phyloP scores from a whole-genome alignment of 1,284 basidiomycete species.

The Microbotryum scabiosae region DNA sequence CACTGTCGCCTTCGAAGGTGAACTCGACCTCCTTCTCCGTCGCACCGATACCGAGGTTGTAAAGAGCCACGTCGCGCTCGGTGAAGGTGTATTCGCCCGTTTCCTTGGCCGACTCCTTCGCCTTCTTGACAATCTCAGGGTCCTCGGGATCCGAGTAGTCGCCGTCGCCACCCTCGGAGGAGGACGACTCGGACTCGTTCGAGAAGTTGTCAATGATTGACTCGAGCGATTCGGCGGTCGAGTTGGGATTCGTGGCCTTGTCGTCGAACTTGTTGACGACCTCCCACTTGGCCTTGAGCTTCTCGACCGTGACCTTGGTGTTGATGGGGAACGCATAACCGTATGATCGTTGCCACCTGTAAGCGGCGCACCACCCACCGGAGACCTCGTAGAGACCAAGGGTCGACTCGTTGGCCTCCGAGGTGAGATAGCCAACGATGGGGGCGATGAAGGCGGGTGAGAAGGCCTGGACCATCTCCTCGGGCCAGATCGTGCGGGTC shows the following conservation, averaged over 20 bases:
- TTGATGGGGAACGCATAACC: constrained; percentile 66
- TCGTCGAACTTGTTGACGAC: constrained; percentile 71
- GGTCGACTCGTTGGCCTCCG: constrained; percentile 68
- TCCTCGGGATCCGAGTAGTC: constrained; percentile 72
- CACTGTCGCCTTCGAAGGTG: constrained; percentile 80
- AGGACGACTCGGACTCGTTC: constrained; percentile 18
- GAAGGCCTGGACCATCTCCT: constrained; percentile 90
- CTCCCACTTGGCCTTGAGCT: constrained; percentile 67
- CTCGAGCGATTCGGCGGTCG: constrained; percentile 62
- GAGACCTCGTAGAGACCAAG: constrained; percentile 78
- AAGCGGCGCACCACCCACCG: constrained; percentile 86
- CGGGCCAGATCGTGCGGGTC: constrained; percentile 77
- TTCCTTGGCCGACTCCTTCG: constrained; percentile 58
- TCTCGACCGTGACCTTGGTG: constrained; percentile 64
- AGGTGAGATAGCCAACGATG: constrained; percentile 81
- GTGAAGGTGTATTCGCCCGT: constrained; percentile 63
- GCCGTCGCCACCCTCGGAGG: constrained; percentile 36
- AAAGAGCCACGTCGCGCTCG: constrained; percentile 87
- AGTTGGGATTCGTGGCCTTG: constrained; percentile 61
- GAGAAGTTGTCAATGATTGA: constrained; percentile 41
- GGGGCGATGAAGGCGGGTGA: constrained; percentile 92
- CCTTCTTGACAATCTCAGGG: constrained; percentile 68
- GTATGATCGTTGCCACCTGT: constrained; percentile 85
- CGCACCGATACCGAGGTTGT: constrained; percentile 94
- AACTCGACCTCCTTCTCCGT: constrained; percentile 85